These are phyloP conservation scores for Wilcoxina mikolae DNA, from an alignment of 495 filamentous ascomycete species.

Conservation along the genomic window DNA sequence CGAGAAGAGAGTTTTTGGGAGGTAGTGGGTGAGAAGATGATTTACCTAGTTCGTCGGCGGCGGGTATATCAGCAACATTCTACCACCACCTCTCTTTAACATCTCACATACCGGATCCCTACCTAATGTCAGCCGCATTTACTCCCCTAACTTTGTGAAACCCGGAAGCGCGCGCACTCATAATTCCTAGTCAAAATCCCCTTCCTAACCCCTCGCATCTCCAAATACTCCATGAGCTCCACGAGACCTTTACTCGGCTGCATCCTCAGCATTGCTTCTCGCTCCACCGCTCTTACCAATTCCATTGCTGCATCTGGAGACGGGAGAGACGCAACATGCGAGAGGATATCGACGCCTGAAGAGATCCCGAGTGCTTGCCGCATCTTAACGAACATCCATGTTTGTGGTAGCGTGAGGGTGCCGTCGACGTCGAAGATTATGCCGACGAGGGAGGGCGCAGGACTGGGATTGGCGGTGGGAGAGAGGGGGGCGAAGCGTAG, in stretches of 20 bases:
- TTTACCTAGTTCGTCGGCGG: slow-evolving; percentile 41
- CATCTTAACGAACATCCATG: slow-evolving; percentile 88
- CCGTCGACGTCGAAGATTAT: slow-evolving; percentile 94
- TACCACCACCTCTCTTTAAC: background rate
- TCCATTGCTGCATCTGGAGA: slow-evolving; percentile 46
- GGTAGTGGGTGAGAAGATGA: slow-evolving; percentile 60
- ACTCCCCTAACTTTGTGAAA: background rate
- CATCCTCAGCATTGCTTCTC: slow-evolving; percentile 60
- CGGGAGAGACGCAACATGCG: slow-evolving; percentile 65
- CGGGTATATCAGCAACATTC: background rate
- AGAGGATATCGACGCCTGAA: slow-evolving; percentile 64
- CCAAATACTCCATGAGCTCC: slow-evolving; percentile 63
- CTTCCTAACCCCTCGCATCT: slow-evolving; percentile 48
- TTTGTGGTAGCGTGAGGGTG: slow-evolving; percentile 61
- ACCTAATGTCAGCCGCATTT: background rate
- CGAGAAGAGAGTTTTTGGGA: slow-evolving; percentile 43
- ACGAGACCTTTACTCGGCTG: slow-evolving; percentile 64
- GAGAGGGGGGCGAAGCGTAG: background rate
- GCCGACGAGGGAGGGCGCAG: slow-evolving; percentile 54
- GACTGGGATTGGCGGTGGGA: background rate
- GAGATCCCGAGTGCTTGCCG: slow-evolving; percentile 51
- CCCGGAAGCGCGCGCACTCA: slow-evolving; percentile 35
- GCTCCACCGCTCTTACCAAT: slow-evolving; percentile 64
- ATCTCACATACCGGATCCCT: background rate
- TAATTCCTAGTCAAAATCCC: slow-evolving; percentile 93